Evolutionary conservation across 371 early-diverging fungal species (phyloP).

Genomic region (Quaeritorhiza haematococci): DNA sequence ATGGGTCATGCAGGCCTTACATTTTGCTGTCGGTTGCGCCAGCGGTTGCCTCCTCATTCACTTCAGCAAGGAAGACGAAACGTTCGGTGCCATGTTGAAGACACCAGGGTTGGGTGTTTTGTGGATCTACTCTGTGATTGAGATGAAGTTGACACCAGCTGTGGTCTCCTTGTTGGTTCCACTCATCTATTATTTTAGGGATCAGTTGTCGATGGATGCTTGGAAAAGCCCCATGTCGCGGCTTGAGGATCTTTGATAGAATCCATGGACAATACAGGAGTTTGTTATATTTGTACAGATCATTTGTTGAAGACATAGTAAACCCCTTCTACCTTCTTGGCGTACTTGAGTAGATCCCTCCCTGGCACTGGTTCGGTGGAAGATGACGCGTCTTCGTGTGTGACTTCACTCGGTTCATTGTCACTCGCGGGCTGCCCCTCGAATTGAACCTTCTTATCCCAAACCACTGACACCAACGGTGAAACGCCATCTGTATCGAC

Average conservation of each 20-base stretch:
- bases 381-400: no score
- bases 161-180: slow-evolving; percentile 11
- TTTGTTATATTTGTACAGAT: no score
- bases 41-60: slow-evolving; percentile 19
- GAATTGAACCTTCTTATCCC: neutral
- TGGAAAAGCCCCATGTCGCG: no score
- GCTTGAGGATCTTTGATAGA: no score
- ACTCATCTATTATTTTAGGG: slow-evolving; percentile 14
- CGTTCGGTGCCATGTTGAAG: slow-evolving; percentile 33
- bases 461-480: slow-evolving; percentile 13
- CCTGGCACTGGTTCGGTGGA: no score
- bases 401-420: no score
- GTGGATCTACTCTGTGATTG: slow-evolving; percentile 34
- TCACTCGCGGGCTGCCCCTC: neutral
- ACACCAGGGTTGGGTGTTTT: slow-evolving; percentile 32
- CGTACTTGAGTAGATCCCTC: no score
- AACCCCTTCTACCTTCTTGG: no score
- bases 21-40: slow-evolving; percentile 6
- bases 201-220: no score
- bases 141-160: slow-evolving; percentile 22
- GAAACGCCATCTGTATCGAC: slow-evolving; percentile 13
- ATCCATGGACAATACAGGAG: no score
- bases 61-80: slow-evolving; percentile 15
- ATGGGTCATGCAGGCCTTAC: no score
- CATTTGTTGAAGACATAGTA: no score